These are phyloP conservation scores for Colletotrichum euphorbiae DNA, from an alignment of 2,329 filamentous ascomycete species.

Conservation along the genomic window DNA sequence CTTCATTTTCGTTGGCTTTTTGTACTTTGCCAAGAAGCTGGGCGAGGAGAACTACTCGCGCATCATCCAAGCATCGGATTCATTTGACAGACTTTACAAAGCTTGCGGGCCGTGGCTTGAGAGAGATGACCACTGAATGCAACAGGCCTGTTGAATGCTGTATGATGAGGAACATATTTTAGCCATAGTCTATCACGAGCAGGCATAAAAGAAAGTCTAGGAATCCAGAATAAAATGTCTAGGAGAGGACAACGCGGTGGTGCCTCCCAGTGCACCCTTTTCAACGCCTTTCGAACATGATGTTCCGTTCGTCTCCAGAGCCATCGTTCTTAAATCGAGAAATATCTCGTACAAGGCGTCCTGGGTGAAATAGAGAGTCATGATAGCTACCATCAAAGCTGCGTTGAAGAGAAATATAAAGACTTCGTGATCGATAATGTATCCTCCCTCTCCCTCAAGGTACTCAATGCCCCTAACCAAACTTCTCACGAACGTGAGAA, in stretches of 20 bases:
- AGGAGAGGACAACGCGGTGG: not conserved
- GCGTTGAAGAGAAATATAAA: constrained; percentile 58
- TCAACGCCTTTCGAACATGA: constrained; percentile 21
- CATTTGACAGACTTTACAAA: constrained; percentile 24
- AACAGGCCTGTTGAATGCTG: no score
- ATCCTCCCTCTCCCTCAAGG: constrained; percentile 45
- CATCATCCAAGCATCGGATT: constrained; percentile 44
- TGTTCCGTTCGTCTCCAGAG: constrained; percentile 14
- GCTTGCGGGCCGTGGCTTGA: constrained; percentile 34
- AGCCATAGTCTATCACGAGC: not conserved
- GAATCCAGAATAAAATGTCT: not conserved
- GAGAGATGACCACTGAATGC: not conserved
- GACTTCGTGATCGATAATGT: constrained; percentile 54
- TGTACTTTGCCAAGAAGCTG: constrained; percentile 57
- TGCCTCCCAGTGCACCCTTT: no score
- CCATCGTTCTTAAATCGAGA: not conserved
- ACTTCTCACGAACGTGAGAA: constrained; percentile 40
- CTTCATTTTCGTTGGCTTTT: constrained; percentile 64
- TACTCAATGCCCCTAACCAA: constrained; percentile 42
- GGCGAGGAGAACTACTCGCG: constrained; percentile 53
- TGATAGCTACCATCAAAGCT: constrained; percentile 53
- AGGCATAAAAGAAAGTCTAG: not conserved
- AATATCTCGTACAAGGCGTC: constrained; percentile 33
- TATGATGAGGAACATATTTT: no score
- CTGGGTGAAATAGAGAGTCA: constrained; percentile 45